These are phyloP conservation scores for Pulicaria dysenterica DNA, from an alignment of 129 eudicot species.

Conservation along the genomic window DNA sequence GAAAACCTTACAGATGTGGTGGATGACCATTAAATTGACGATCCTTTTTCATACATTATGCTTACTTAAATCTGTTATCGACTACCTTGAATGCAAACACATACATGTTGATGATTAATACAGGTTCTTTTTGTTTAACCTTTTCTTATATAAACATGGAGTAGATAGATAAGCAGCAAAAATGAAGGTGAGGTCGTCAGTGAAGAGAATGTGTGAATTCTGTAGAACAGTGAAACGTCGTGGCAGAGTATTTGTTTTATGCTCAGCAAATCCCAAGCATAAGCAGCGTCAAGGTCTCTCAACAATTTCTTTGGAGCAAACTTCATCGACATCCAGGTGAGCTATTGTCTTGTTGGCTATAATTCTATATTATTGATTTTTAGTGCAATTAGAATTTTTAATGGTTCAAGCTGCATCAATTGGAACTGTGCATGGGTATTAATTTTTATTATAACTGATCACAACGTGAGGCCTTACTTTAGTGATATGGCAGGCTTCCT, in stretches of 20 bases:
- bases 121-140: not conserved
- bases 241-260: conserved; percentile 44
- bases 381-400: too few relatives aligned
- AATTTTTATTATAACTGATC: not conserved
- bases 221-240: conserved; percentile 53
- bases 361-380: not conserved
- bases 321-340: conserved; percentile 42
- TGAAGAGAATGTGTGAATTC: conserved; percentile 52
- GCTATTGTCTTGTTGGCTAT: not conserved
- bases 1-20: not conserved
- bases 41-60: not conserved
- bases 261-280: conserved; percentile 51
- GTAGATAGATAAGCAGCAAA: conserved; percentile 16
- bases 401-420: not conserved
- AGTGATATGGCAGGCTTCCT: too few relatives aligned
- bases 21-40: not conserved
- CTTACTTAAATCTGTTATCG: not conserved
- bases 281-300: conserved; percentile 49
- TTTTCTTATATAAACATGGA: not conserved
- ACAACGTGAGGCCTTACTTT: too few relatives aligned
- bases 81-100: conserved; percentile 10
- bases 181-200: conserved; percentile 52
- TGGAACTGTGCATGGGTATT: not conserved
- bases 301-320: conserved; percentile 32
- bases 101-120: not conserved